These are phyloP conservation scores for Crithidia sp. DNA, from an alignment of 208 protist genomes.

Conservation along the genomic window DNA sequence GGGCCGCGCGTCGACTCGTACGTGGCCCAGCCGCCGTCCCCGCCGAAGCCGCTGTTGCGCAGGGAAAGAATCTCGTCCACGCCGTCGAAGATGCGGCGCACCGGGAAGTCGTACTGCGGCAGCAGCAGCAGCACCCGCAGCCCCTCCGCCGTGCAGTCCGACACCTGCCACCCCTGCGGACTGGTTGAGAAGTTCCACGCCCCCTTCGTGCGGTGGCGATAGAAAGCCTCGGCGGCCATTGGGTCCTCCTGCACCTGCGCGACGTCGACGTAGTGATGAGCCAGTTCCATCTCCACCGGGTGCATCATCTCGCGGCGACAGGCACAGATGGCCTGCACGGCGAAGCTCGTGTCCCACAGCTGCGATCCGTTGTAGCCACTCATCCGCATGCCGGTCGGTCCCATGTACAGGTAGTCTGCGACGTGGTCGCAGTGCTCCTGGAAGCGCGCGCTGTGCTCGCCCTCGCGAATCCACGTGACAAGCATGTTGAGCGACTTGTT, in stretches of 20 bases:
- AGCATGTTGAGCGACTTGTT: conserved; percentile 98
- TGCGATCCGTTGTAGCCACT: conserved; percentile 98
- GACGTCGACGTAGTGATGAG: conserved; percentile 93
- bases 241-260: conserved; percentile 94
- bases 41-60: conserved; percentile 80
- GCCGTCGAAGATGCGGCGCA: conserved; percentile 73
- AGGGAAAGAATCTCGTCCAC: conserved; percentile 96
- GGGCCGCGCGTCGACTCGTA: conserved; percentile 95
- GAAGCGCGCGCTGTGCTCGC: conserved; percentile 82
- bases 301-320: conserved; percentile 71
- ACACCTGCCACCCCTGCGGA: conserved; percentile 96
- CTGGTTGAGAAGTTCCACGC: conserved; percentile 98
- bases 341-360: conserved; percentile 98
- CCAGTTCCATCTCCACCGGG: conserved; percentile 75
- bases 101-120: conserved; percentile 49
- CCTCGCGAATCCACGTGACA: conserved; percentile 91
- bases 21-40: conserved; percentile 95
- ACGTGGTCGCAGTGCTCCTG: conserved; percentile 90
- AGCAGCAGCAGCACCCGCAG: conserved; percentile 90
- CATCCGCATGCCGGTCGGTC: conserved; percentile 96
- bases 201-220: conserved; percentile 94
- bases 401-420: conserved; percentile 97
- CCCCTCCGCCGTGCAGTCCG: conserved; percentile 97
- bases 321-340: conserved; percentile 94
- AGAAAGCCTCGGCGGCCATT: conserved; percentile 83